phyloP scores from a whole-genome alignment of 2,329 filamentous ascomycete genomes.

The Fusarium sp. region DNA sequence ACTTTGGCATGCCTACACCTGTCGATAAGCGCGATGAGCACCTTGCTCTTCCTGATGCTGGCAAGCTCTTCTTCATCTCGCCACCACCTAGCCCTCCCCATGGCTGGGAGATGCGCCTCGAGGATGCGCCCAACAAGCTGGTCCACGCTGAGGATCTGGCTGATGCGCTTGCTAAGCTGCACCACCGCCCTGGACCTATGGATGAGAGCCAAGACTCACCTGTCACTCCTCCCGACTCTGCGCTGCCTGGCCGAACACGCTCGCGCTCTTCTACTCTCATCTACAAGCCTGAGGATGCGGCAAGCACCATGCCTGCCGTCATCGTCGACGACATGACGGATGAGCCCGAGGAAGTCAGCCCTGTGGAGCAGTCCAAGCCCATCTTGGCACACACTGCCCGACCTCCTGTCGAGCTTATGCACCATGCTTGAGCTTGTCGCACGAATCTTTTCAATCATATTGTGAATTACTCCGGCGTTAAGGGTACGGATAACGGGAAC shows the following conservation, averaged over 20 bases:
- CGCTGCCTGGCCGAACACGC: slow-evolving; percentile 48
- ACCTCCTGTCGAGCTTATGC: slow-evolving; percentile 73
- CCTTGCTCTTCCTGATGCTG: slow-evolving; percentile 72
- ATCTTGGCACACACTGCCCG: slow-evolving; percentile 68
- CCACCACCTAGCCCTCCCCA: slow-evolving; percentile 74
- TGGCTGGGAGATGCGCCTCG: slow-evolving; percentile 73
- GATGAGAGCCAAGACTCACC: slow-evolving; percentile 48
- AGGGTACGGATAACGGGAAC: slow-evolving; percentile 15
- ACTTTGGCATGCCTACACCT: slow-evolving; percentile 72
- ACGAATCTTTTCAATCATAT: neutral
- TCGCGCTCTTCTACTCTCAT: slow-evolving; percentile 73
- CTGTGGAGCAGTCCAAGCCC: slow-evolving; percentile 54
- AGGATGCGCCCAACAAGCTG: slow-evolving; percentile 75
- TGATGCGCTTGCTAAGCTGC: slow-evolving; percentile 70
- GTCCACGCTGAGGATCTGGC: slow-evolving; percentile 76
- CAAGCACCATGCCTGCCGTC: slow-evolving; percentile 69
- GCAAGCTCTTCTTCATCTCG: slow-evolving; percentile 78
- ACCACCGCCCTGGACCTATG: slow-evolving; percentile 56
- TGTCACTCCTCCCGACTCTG: slow-evolving; percentile 44
- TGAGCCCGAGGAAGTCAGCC: slow-evolving; percentile 56
- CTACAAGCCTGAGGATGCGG: slow-evolving; percentile 65
- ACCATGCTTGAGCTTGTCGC: slow-evolving; percentile 45
- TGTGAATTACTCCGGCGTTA: slow-evolving; percentile 33
- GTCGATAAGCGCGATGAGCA: slow-evolving; percentile 64
- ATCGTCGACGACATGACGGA: slow-evolving; percentile 74